These are phyloP conservation scores for Leucosporidium scottii DNA, from an alignment of 768 basidiomycete species.

Conservation along the genomic window DNA sequence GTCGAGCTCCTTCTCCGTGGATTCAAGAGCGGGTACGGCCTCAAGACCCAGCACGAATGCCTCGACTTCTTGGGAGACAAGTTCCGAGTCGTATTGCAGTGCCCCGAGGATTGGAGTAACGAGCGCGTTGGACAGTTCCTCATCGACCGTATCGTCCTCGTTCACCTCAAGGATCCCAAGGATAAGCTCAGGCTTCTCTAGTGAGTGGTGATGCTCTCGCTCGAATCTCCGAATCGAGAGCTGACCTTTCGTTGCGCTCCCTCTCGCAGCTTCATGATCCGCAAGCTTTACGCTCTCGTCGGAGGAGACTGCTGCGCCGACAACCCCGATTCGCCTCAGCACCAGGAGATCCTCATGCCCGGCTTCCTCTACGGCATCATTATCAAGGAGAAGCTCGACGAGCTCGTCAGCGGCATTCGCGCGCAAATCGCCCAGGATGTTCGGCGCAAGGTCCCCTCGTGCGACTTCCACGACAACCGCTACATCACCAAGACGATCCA, in stretches of 20 bases:
- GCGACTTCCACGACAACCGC: conserved; percentile 79
- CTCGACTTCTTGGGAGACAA: conserved; percentile 93
- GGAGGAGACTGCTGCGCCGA: conserved; percentile 84
- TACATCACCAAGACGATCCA: conserved; percentile 70
- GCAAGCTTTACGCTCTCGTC: conserved; percentile 85
- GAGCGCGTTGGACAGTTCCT: conserved; percentile 71
- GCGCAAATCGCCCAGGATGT: conserved; percentile 65
- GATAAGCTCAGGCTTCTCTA: conserved; percentile 94
- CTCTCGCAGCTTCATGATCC: conserved; percentile 77
- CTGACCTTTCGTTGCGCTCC: neutral
- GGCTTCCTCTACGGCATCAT: conserved; percentile 92
- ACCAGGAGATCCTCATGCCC: conserved; percentile 93
- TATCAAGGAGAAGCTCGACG: conserved; percentile 93
- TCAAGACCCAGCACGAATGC: conserved; percentile 83
- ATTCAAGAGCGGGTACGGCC: conserved; percentile 76
- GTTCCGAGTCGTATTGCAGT: conserved; percentile 80
- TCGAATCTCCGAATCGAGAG: neutral
- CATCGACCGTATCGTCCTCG: conserved; percentile 75
- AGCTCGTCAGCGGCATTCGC: conserved; percentile 59
- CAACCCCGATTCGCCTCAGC: conserved; percentile 97
- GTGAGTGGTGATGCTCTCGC: conserved; percentile 50
- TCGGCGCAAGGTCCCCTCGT: conserved; percentile 60
- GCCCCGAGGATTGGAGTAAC: conserved; percentile 91
- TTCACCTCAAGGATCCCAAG: conserved; percentile 74
- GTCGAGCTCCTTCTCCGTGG: conserved; percentile 88